Percentiles rank a stretch among this genome's conserved stretches.
phyloP scores from a whole-genome alignment of 257 asterid genomes.

The Cordia subcordata region DNA sequence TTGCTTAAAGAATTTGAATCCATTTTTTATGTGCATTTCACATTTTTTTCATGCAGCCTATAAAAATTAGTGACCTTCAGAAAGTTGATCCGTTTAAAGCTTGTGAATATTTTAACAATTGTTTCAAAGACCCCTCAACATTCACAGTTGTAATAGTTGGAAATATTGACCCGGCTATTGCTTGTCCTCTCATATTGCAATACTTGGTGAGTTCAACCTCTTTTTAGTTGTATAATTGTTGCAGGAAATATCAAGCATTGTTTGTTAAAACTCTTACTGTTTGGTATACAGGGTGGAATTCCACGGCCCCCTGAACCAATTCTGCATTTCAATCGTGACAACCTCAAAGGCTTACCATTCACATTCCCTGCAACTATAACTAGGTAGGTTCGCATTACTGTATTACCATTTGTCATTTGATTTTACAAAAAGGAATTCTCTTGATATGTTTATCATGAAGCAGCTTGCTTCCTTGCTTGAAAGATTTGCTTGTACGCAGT shows the following conservation, averaged over 20 bases:
- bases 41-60: conserved; percentile 56
- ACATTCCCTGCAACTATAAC: conserved; percentile 68
- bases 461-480: no score
- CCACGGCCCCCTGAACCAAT: conserved; percentile 70
- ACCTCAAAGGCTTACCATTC: conserved; percentile 85
- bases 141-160: conserved; percentile 89
- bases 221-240: conserved; percentile 11
- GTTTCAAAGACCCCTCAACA: conserved; percentile 90
- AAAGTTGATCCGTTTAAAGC: conserved; percentile 86
- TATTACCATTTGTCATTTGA: conserved; percentile 8
- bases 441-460: no score
- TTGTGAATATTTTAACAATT: conserved; percentile 73
- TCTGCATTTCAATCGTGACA: conserved; percentile 73
- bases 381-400: conserved; percentile 41
- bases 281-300: conserved; percentile 77
- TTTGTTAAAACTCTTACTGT: conserved; percentile 14
- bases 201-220: conserved; percentile 56
- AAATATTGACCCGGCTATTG: conserved; percentile 75
- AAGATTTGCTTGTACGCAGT: not conserved
- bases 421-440: not conserved
- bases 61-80: conserved; percentile 56
- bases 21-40: not conserved
- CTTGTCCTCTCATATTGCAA: conserved; percentile 72
- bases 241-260: conserved; percentile 11
- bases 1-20: not conserved